Conservation (phyloP, 176 grass and related monocot species). For the Thalia dealbata region DNA sequence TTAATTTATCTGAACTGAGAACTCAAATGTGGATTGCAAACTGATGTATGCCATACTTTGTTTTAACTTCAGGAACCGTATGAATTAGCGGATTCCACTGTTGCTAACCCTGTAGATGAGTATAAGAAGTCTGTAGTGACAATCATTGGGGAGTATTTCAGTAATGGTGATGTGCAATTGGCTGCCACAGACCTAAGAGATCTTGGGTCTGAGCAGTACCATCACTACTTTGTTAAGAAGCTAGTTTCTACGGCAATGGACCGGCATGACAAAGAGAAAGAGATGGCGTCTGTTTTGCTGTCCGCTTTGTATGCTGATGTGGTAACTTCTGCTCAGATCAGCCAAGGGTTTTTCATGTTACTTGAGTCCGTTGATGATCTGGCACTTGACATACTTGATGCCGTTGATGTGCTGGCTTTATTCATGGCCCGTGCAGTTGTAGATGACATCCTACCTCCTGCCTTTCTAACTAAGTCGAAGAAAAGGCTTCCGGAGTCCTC, state of each 20-base stretch:
- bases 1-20: not conserved
- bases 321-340: slow-evolving; percentile 7
- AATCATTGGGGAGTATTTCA: slow-evolving; percentile 18
- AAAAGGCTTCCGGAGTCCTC: slow-evolving; percentile 13
- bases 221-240: slow-evolving; percentile 20
- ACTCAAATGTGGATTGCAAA: not conserved
- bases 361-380: slow-evolving; percentile 13
- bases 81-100: not conserved
- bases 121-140: slow-evolving; percentile 10
- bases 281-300: slow-evolving; percentile 14
- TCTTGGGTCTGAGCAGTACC: slow-evolving; percentile 3
- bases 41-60: not conserved
- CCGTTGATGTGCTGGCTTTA: slow-evolving; percentile 9
- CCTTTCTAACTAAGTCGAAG: slow-evolving; percentile 7
- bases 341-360: slow-evolving; percentile 14
- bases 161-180: not conserved
- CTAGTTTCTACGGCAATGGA: slow-evolving; percentile 18
- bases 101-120: slow-evolving; percentile 3
- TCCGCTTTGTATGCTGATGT: slow-evolving; percentile 9
- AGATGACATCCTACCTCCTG: slow-evolving; percentile 18
- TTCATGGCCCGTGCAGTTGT: slow-evolving; percentile 15
- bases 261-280: slow-evolving; percentile 18
- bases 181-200: slow-evolving; percentile 5
- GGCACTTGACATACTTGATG: slow-evolving; percentile 16
- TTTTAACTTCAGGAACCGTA: slow-evolving; percentile 8